Evolutionary conservation across 2,329 filamentous ascomycete genomes (phyloP).

Genomic region (Lachnellula willkommii): DNA sequence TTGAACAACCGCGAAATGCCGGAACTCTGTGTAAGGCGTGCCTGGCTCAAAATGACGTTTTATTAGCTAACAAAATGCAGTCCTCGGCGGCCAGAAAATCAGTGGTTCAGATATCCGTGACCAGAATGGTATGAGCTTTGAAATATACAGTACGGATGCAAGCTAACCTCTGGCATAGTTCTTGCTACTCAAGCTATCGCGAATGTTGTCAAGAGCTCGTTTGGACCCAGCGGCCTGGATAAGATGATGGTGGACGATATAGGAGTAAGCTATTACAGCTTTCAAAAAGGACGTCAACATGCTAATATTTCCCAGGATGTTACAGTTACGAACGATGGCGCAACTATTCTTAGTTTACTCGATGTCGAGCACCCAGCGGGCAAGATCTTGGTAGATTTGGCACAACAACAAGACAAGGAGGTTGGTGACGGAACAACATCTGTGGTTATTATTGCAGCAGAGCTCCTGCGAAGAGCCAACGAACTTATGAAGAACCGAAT

Average conservation of each 20-base stretch:
- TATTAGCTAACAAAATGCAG: constrained; percentile 37
- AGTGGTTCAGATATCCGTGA: constrained; percentile 94
- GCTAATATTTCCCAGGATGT: constrained; percentile 62
- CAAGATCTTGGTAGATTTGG: constrained; percentile 96
- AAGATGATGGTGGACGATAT: constrained; percentile 99
- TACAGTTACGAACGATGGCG: constrained; percentile 97
- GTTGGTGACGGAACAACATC: constrained; percentile 98
- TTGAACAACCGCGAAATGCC: constrained; percentile 85
- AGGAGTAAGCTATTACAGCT: constrained; percentile 54
- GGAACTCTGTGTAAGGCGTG: constrained; percentile 73
- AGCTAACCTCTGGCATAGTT: constrained; percentile 47
- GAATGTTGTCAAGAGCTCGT: constrained; percentile 98
- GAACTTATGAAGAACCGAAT: constrained; percentile 99
- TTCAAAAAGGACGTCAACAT: constrained; percentile 1
- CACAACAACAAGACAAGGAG: constrained; percentile 98
- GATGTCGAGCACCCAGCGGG: constrained; percentile 97
- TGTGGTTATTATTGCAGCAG: constrained; percentile 93
- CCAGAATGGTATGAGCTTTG: constrained; percentile 68
- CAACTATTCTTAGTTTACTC: constrained; percentile 89
- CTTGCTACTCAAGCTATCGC: constrained; percentile 93
- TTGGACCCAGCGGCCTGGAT: constrained; percentile 92
- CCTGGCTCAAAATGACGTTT: neutral
- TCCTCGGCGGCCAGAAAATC: constrained; percentile 96
- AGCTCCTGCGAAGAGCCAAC: constrained; percentile 88
- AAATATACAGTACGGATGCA: constrained; percentile 1